These are phyloP conservation scores for Syncephalis plumigaleata DNA, from an alignment of 371 early-diverging fungal genomes.

Conservation along the genomic window DNA sequence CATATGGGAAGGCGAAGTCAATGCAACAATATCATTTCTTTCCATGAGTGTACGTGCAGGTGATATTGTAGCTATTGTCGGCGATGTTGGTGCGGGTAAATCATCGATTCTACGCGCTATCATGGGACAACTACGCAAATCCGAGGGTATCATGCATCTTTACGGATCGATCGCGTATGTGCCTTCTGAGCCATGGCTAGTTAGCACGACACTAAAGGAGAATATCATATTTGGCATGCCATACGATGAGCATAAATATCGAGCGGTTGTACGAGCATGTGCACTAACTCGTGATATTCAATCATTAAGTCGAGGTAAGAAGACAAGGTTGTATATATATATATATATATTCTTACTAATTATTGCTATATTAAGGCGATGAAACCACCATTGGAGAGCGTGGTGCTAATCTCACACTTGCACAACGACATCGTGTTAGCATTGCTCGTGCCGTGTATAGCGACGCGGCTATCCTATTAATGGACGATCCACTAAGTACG, in stretches of 20 bases:
- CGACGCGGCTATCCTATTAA: constrained; percentile 31
- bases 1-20: constrained; percentile 34
- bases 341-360: too few relatives aligned
- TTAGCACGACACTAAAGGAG: constrained; percentile 45
- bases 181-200: constrained; percentile 52
- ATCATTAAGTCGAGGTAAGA: constrained; percentile 15
- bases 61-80: constrained; percentile 40
- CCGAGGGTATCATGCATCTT: constrained; percentile 17
- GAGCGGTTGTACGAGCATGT: constrained; percentile 29
- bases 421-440: constrained; percentile 44
- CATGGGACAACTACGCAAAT: constrained; percentile 29
- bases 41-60: constrained; percentile 22
- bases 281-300: constrained; percentile 49
- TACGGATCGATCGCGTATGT: constrained; percentile 41
- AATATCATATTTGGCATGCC: constrained; percentile 53
- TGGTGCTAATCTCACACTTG: constrained; percentile 62
- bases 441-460: constrained; percentile 53
- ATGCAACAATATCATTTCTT: constrained; percentile 14
- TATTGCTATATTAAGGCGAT: too few relatives aligned
- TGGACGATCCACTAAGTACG: constrained; percentile 47
- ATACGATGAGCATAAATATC: constrained; percentile 28
- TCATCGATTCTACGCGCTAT: constrained; percentile 9
- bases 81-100: constrained; percentile 45
- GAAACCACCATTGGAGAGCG: constrained; percentile 71
- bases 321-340: too few relatives aligned